phyloP scores from a whole-genome alignment of 164 flowering plant species.

The Vitis labrusca region DNA sequence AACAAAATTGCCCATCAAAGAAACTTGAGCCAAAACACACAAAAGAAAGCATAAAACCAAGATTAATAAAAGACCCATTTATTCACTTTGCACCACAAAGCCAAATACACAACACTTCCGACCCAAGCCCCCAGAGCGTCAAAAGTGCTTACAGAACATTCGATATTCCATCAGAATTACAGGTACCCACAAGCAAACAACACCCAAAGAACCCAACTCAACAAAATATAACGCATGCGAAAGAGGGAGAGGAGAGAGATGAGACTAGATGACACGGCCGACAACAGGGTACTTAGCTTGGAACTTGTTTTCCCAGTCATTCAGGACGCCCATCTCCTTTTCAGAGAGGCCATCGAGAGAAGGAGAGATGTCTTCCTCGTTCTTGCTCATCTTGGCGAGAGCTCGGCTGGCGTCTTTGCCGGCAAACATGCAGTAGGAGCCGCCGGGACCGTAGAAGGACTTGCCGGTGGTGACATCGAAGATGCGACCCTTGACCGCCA shows the following conservation, averaged over 20 bases:
- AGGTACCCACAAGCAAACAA: too few species aligned
- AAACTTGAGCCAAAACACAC: too few species aligned
- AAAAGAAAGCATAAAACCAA: too few species aligned
- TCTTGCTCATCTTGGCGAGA: constrained; percentile 94
- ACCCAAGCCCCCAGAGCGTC: too few species aligned
- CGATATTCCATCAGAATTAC: too few species aligned
- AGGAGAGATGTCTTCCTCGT: constrained; percentile 66
- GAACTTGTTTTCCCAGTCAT: constrained; percentile 94
- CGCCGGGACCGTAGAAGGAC: constrained; percentile 95
- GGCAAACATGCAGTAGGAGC: constrained; percentile 78
- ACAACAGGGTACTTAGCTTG: constrained; percentile 93
- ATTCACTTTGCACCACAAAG: too few species aligned
- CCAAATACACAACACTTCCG: too few species aligned
- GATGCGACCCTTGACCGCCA: constrained; percentile 77
- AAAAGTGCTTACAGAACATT: too few species aligned
- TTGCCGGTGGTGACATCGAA: constrained; percentile 80
- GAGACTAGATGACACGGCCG: constrained; percentile 58
- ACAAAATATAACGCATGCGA: not conserved
- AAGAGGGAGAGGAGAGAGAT: constrained; percentile 8
- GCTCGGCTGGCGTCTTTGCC: constrained; percentile 95
- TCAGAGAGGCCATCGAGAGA: constrained; percentile 76
- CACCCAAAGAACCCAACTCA: too few species aligned
- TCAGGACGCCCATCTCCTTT: constrained; percentile 78
- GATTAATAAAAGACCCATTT: too few species aligned
- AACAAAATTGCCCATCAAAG: too few species aligned